Evolutionary conservation across 2,329 filamentous ascomycete species (phyloP), one percentile per base, ranked within the genome.

Genomic region (Cercospora sojina): DNA sequence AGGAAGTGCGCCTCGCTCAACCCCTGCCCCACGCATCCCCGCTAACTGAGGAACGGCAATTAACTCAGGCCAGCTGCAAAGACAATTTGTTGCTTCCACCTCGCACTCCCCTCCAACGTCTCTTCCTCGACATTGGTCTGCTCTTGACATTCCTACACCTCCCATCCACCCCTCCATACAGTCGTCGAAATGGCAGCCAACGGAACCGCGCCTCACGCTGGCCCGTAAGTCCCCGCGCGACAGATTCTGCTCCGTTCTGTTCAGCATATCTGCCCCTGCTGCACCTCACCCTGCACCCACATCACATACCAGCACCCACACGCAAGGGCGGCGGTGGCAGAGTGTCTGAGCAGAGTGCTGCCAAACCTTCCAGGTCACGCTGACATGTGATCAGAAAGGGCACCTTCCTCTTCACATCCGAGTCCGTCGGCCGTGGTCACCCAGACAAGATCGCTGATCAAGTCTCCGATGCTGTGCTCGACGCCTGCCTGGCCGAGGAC

Each of bases 381-480:
- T 38, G 57, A 57, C 53, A 18, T 1, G 16, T 13, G 20, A 16
- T 32, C 65, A 72, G 70, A 59, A 71, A 68, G 67, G 70, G 70
- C 69, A 69, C 62, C 53, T 72, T 72, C 64, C 70, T 72, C 75
- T 84, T 84, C 80, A 83, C 82, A 68, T 83, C 82, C 70, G 82
- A 84, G 78, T 83, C 82, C 55, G 82, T 84, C 67, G 82, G 82
- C 66, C 74, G 73, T 61, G 75, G 75, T 63, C 75, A 77, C 72
- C 76, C 77, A 51, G 76, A 77, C 74, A 78, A 73, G 69, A 75
- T 75, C 64, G 73, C 72, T 82, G 95, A 99, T 81, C 95, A 99
- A 86, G 92, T 98, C 79, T 98, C 94, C 71, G 95, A 99, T 85
- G 94, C 95, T 77, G 88, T 99, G 78, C 93, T 99, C 85, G 95